Evolutionary conservation across 495 filamentous ascomycete species (phyloP), one percentile per base, ranked within the genome.

Genomic region (Tetracladium setigerum): DNA sequence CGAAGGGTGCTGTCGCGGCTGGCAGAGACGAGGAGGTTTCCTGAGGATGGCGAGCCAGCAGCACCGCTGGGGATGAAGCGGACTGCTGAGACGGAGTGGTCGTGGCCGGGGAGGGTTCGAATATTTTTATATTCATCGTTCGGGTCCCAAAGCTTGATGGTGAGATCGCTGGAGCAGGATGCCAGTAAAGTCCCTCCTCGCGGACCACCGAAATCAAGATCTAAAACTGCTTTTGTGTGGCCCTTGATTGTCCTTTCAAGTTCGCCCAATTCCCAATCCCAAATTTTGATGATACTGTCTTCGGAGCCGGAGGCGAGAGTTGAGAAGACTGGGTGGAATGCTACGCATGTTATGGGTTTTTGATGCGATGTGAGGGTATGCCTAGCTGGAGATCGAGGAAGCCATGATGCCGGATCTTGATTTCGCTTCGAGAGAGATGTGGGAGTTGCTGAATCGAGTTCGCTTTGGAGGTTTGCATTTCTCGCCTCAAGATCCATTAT

Each of bases 211-310:
- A 84, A 97, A 56, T 96, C 92, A 39, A 95, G 78, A 59, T 92
- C 89, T 13, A 92, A 60, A 2, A 97, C 89, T 6, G 85, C 79
- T 59, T 87, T 94, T 2, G 87, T 95, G 61, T 98, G 92, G 1
- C 90, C 90, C 58, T 96, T 96, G 35, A 96, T 73, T 0, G 92
- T 97, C 22, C 84, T 67, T 59, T 96, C 91, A 8, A 95, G 73
- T 62, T 96, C 91, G 16, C 92, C 92, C 14, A 95, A 68, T 55
- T 98, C 92, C 87, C 89, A 96, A 58, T 96, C 92, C 92, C 92
- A 98, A 41, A 98, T 89, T 61, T 98, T 98, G 60, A 89, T 87
- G 9, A 81, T 87, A 38, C 77, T 78, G 56, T 89, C 84, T 57
- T 96, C 92, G 32, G 90, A 95, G 14, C 87, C 92, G 1, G 89